Evolutionary conservation across 257 asterid genomes (phyloP).

Genomic region (Solanum peruvianum): DNA sequence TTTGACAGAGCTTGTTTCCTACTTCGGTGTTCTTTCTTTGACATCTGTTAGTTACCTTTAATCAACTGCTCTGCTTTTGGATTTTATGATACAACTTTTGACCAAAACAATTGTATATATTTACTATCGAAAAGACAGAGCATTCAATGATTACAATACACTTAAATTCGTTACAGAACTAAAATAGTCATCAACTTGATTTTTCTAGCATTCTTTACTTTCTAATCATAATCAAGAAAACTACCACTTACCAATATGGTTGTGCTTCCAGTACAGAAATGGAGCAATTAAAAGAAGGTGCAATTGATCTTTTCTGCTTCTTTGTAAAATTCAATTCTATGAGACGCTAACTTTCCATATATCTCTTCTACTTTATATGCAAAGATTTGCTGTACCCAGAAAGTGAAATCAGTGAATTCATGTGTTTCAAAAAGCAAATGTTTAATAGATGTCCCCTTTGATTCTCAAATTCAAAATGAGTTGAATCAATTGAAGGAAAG

Average conservation of each 20-base stretch:
- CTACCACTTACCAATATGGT: not conserved
- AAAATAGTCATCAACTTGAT: conserved; percentile 85
- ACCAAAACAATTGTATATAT: not conserved
- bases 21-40: too few relatives aligned
- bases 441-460: not conserved
- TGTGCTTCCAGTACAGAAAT: not conserved
- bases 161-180: conserved; percentile 40
- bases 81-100: not conserved
- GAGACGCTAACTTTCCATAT: not conserved
- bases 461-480: not conserved
- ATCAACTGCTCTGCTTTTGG: too few relatives aligned
- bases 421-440: not conserved
- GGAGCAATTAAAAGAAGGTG: not conserved
- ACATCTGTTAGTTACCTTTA: too few relatives aligned
- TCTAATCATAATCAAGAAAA: not conserved
- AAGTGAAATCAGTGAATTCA: not conserved
- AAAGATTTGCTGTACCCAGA: not conserved
- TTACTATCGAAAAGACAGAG: not conserved
- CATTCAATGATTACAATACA: not conserved
- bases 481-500: not conserved
- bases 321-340: not conserved
- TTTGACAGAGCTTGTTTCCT: too few relatives aligned
- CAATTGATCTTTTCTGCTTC: not conserved
- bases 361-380: not conserved
- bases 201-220: conserved; percentile 25